Evolutionary conservation across 129 eudicot genomes (phyloP).

Genomic region (Solidago caesia): DNA sequence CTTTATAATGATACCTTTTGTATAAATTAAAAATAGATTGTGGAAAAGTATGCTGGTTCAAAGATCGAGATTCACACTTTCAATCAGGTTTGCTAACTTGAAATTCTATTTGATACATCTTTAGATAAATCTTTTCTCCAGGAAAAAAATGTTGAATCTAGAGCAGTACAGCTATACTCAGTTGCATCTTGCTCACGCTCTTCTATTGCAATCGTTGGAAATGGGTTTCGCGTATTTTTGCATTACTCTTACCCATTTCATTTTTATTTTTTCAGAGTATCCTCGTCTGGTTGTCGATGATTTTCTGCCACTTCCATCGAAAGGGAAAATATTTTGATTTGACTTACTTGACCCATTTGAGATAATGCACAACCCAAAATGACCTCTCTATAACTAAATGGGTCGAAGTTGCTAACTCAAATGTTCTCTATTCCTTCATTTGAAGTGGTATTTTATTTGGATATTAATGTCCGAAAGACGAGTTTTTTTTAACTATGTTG

Average conservation of each 20-base stretch:
- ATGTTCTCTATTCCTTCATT: no score
- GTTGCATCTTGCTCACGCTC: not conserved
- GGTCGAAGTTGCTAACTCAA: no score
- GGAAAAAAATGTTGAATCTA: slow-evolving; percentile 3
- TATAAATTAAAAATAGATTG: slow-evolving; percentile 50
- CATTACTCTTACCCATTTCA: slow-evolving; percentile 22
- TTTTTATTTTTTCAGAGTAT: slow-evolving; percentile 53
- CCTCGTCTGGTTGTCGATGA: slow-evolving; percentile 94
- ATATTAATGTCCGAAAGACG: no score
- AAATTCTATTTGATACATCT: not conserved
- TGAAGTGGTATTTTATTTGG: no score
- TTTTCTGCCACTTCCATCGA: slow-evolving; percentile 72
- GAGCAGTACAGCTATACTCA: not conserved
- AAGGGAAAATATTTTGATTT: slow-evolving; percentile 41
- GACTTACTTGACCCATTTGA: no score
- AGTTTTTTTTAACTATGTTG: no score
- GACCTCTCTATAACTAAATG: no score
- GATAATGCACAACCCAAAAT: no score
- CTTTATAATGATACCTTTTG: slow-evolving; percentile 3
- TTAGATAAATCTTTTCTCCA: not conserved
- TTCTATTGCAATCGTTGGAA: not conserved
- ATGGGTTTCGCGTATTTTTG: not conserved
- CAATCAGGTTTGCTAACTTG: slow-evolving; percentile 60
- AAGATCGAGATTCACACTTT: slow-evolving; percentile 89
- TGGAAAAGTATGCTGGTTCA: slow-evolving; percentile 74